Base-by-base conservation (phyloP, 805 yeast genomes). In the Saccharomycopsis sp. region DNA sequence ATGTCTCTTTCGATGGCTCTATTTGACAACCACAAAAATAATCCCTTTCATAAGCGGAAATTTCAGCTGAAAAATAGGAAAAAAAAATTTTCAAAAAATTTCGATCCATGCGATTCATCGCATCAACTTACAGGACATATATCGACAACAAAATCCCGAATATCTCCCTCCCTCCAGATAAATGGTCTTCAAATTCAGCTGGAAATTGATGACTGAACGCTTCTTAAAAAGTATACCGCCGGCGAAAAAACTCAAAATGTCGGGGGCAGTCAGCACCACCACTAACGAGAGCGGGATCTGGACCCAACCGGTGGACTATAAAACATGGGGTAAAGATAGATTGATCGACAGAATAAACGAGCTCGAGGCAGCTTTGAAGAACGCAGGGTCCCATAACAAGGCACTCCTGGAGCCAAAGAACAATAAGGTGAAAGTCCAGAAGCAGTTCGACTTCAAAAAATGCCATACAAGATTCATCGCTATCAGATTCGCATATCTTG, bases 401-500 rank as follows among this genome's bases (percentile, higher is more conserved):
- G 5, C 52, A 12, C 21, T 50, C 2, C 16, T 24, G 16, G 52
- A 21, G 21, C 34, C 52, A 20, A 50, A 20, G 9, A 50, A 20
- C 18, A 20, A 63, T 67, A 60, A 62, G 61, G 54, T 37, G 62
- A 73, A 67, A 56, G 72, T 67, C 63, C 69, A 64, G 69, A 80
- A 74, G 68, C 69, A 64, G 21, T 82, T 91, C 68, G 92, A 89
- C 64, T 87, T 87, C 63, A 72, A 82, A 15, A 84, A 82, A 61
- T 81, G 80, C 65, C 63, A 74, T 9, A 81, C 82, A 1, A 75
- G 99, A 57, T 81, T 81, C 60, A 79, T 94, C 14, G 98, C 96
- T 0, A 66, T 94, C 34, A 75, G 81, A 61, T 94, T 94, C 72
- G 87, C 97, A 0, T 94, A 94, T 69, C 67, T 89, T 53, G 99